These are phyloP conservation scores for Dictyostelium purpureum DNA, from an alignment of 78 protist genomes.

Conservation along the genomic window DNA sequence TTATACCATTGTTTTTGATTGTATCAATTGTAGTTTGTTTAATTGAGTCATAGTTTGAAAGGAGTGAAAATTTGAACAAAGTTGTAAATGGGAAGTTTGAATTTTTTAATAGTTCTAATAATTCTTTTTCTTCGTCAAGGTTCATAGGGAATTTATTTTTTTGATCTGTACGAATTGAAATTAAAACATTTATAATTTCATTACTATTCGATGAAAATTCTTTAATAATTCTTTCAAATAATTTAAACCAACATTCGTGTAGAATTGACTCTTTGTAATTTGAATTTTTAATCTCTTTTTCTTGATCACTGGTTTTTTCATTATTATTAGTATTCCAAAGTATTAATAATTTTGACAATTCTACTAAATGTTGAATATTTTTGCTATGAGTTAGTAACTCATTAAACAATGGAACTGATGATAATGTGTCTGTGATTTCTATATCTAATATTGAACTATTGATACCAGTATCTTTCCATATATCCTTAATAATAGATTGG, in stretches of 20 bases:
- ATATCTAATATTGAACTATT: not conserved
- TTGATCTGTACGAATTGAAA: conserved; percentile 58
- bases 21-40: not conserved
- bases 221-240: not conserved
- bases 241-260: conserved; percentile 58
- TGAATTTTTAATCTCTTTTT: not conserved
- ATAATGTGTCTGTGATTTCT: conserved; percentile 6
- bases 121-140: not conserved
- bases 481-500: conserved; percentile 43
- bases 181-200: conserved; percentile 1
- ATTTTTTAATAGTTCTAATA: not conserved
- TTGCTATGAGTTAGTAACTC: not conserved
- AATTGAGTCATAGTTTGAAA: conserved; percentile 9
- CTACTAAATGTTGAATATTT: not conserved
- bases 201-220: not conserved
- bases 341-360: conserved; percentile 29
- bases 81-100: not conserved
- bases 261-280: not conserved
- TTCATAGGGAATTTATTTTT: conserved; percentile 14
- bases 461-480: conserved; percentile 29
- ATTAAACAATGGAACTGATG: conserved; percentile 8
- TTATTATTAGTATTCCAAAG: conserved; percentile 4
- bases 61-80: conserved; percentile 29
- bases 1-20: too few relatives aligned
- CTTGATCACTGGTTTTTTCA: not conserved